These are phyloP conservation scores for Canariomyces notabilis DNA, from an alignment of 2,329 filamentous ascomycete species.

Conservation along the genomic window DNA sequence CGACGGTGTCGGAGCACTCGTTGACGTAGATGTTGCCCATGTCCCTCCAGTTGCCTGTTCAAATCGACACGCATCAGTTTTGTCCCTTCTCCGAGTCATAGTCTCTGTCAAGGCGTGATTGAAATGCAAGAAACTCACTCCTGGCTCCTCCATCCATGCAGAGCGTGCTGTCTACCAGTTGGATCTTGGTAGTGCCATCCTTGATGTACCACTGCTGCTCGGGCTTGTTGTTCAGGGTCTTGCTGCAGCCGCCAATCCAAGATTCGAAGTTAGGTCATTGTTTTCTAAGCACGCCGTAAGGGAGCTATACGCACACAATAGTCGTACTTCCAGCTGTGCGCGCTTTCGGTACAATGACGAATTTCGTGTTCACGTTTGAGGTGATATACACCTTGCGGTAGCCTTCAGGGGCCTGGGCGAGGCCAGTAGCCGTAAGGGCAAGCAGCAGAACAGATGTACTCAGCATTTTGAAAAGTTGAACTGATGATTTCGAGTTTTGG, in stretches of 20 bases:
- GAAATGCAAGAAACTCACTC: conserved; percentile 16
- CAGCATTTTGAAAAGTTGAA: conserved; percentile 24
- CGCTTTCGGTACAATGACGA: conserved; percentile 35
- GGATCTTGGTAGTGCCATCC: conserved; percentile 32
- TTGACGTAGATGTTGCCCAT: conserved; percentile 35
- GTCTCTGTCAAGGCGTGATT: too few relatives aligned
- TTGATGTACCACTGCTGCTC: conserved; percentile 40
- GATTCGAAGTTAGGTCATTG: not conserved
- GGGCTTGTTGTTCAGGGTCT: conserved; percentile 30
- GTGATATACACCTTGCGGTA: conserved; percentile 37
- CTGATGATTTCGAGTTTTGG: too few relatives aligned
- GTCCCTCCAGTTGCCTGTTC: conserved; percentile 36
- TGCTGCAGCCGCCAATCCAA: conserved; percentile 18
- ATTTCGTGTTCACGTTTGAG: conserved; percentile 36
- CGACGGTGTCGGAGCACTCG: conserved; percentile 31
- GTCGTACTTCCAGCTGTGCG: conserved; percentile 31
- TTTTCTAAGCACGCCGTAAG: not conserved
- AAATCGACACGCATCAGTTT: too few relatives aligned
- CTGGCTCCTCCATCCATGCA: conserved; percentile 37
- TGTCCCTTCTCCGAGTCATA: too few relatives aligned
- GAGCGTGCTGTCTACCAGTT: conserved; percentile 34
- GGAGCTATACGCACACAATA: conserved; percentile 30
- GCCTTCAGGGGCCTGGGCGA: conserved; percentile 34
- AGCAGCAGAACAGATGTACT: conserved; percentile 27
- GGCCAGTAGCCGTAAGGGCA: conserved; percentile 31